Conservation (phyloP, 1,284 basidiomycete genomes). For the Xerocomus nothofagi region DNA sequence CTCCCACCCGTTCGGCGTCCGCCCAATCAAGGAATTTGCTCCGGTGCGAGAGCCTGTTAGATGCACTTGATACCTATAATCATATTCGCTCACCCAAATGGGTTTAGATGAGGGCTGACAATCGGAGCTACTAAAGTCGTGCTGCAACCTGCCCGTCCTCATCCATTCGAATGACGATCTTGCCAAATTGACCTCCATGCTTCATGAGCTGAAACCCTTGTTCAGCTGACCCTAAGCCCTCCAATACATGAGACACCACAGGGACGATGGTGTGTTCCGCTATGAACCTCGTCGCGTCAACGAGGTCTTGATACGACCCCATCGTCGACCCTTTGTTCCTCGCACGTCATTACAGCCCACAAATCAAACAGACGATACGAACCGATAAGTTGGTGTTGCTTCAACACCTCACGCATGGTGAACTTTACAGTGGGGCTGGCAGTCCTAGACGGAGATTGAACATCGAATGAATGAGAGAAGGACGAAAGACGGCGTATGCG, state of each 20-base stretch:
- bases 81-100: neutral
- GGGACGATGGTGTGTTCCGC: constrained; percentile 69
- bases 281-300: constrained; percentile 71
- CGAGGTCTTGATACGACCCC: constrained; percentile 79
- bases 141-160: constrained; percentile 25
- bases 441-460: constrained; percentile 53
- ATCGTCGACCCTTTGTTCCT: constrained; percentile 68
- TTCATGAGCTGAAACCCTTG: constrained; percentile 71
- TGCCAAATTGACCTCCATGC: constrained; percentile 70
- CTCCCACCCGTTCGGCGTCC: neutral
- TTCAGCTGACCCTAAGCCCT: constrained; percentile 67
- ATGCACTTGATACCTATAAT: neutral
- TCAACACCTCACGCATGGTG: constrained; percentile 81
- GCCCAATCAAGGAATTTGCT: constrained; percentile 1
- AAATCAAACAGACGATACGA: constrained; percentile 20
- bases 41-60: neutral
- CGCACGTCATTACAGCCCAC: constrained; percentile 13
- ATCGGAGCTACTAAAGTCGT: constrained; percentile 24
- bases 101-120: neutral
- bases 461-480: constrained; percentile 11
- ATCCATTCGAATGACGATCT: constrained; percentile 59
- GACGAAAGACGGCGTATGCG: neutral
- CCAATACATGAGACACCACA: constrained; percentile 69
- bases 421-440: constrained; percentile 61
- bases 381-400: constrained; percentile 77